Percentiles rank a stretch among this genome's conserved stretches.
These are phyloP conservation scores for Cyclocybe aegerita DNA, from an alignment of 768 basidiomycete species.

Conservation along the genomic window DNA sequence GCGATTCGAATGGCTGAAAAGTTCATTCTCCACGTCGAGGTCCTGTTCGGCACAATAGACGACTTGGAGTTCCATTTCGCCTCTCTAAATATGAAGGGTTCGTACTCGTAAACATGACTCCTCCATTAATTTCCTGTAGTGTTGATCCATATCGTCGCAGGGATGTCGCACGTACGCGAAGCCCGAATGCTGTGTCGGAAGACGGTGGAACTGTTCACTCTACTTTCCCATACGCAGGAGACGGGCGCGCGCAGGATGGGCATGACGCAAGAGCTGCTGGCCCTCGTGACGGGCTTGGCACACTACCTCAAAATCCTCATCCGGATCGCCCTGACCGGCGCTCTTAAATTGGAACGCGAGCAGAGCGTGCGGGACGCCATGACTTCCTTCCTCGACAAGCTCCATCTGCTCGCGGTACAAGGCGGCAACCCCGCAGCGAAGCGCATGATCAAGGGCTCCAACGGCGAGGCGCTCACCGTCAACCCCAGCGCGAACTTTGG, in stretches of 20 bases:
- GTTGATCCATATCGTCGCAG: slow-evolving; percentile 36
- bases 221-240: slow-evolving; percentile 94
- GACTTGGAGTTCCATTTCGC: slow-evolving; percentile 91
- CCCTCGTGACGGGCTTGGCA: slow-evolving; percentile 96
- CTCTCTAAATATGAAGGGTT: slow-evolving; percentile 81
- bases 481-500: slow-evolving; percentile 57
- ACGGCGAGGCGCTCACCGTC: slow-evolving; percentile 56
- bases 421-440: slow-evolving; percentile 78
- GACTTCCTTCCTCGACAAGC: slow-evolving; percentile 86
- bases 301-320: slow-evolving; percentile 99
- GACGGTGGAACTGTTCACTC: slow-evolving; percentile 96
- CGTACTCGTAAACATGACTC: slow-evolving; percentile 20
- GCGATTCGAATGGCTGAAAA: slow-evolving; percentile 98
- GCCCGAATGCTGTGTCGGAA: slow-evolving; percentile 98
- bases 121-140: background rate
- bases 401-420: slow-evolving; percentile 88
- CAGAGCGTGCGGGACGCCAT: slow-evolving; percentile 81
- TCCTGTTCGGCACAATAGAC: slow-evolving; percentile 95
- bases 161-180: slow-evolving; percentile 98
- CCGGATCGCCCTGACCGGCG: slow-evolving; percentile 94
- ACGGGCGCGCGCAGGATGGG: slow-evolving; percentile 88
- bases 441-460: slow-evolving; percentile 72
- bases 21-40: slow-evolving; percentile 98
- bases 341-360: slow-evolving; percentile 93
- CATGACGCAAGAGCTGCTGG: slow-evolving; percentile 96